Evolutionary conservation across 139 green algal species (phyloP), one percentile per base, ranked within the genome.

Genomic region (Micractinium sp.): DNA sequence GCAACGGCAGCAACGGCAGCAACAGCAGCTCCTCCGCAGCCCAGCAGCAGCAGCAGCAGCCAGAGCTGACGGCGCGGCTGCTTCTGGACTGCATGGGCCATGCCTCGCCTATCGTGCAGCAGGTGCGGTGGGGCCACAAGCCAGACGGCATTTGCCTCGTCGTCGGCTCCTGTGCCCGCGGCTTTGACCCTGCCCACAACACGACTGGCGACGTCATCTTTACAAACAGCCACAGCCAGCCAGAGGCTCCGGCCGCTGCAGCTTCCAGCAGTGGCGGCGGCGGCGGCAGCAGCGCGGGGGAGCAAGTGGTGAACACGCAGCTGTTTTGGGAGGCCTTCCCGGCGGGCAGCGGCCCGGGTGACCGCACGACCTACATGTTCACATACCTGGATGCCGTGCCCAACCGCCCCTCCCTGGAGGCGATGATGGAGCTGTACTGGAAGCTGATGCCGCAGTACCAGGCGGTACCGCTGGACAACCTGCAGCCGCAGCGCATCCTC

Each of bases 351-450:
- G 96, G 95, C 18, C 89, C 93, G 7, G 92, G 77, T 13, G 96
- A 99, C 93, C 94, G 98, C 31, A 99, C 98, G 14, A 99, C 97
- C 33, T 99, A 99, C 94, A 96, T 99, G 94, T 99, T 99, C 92
- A 95, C 95, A 0, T 99, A 99, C 91, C 85, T 98, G 41, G 96
- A 99, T 90, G 97, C 96, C 56, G 81, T 87, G 78, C 93, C 78
- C 89, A 71, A 75, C 33, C 93, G 96, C 22, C 96, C 95, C 2
- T 94, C 92, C 38, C 90, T 99, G 39, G 87, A 94, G 25, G 36
- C 90, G 25, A 87, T 99, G 89, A 91, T 99, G 77, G 97, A 99
- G 31, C 94, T 98, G 83, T 99, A 99, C 94, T 99, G 97, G 97
- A 67, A 83, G 3, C 90, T 96, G 14, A 98, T 99, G 97, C 97